These are phyloP conservation scores for Pichia sp. DNA, from an alignment of 1,139 yeast species.

Conservation along the genomic window DNA sequence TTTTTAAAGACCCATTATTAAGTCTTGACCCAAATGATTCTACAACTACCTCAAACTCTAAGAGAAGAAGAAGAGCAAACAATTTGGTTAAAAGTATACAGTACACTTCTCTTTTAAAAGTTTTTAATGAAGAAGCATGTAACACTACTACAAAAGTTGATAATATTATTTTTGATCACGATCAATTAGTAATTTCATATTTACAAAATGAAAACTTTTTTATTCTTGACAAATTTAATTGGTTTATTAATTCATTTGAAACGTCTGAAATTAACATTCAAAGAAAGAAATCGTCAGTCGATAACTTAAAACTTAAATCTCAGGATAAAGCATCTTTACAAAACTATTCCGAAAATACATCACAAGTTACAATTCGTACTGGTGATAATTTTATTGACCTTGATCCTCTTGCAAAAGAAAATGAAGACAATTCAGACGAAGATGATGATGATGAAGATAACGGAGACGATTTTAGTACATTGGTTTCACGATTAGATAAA, in stretches of 20 bases:
- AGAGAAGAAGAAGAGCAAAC: slow-evolving; percentile 25
- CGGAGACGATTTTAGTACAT: slow-evolving; percentile 35
- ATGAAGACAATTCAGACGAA: slow-evolving; percentile 36
- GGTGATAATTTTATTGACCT: slow-evolving; percentile 60
- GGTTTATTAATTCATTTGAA: slow-evolving; percentile 34
- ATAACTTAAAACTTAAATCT: slow-evolving; percentile 25
- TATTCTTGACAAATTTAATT: slow-evolving; percentile 52
- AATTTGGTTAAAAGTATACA: slow-evolving; percentile 39
- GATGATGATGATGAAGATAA: slow-evolving; percentile 27
- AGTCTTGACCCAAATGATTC: not conserved
- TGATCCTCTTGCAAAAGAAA: slow-evolving; percentile 38
- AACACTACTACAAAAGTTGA: slow-evolving; percentile 16
- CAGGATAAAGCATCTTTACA: slow-evolving; percentile 68
- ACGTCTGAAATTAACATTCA: slow-evolving; percentile 30
- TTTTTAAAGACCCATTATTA: slow-evolving; percentile 29
- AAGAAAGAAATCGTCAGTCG: slow-evolving; percentile 37
- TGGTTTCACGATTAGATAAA: slow-evolving; percentile 47
- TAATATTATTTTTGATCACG: slow-evolving; percentile 37
- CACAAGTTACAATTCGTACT: slow-evolving; percentile 53
- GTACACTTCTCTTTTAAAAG: slow-evolving; percentile 41
- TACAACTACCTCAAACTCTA: slow-evolving; percentile 9
- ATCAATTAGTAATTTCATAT: slow-evolving; percentile 55
- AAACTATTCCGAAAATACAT: slow-evolving; percentile 56
- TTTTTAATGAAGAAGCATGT: slow-evolving; percentile 16
- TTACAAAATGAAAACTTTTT: slow-evolving; percentile 64